Percentiles rank a stretch among this genome's conserved stretches.
These are phyloP conservation scores for Tuctoria greenei DNA, from an alignment of 176 grass and related monocot species.

Conservation along the genomic window DNA sequence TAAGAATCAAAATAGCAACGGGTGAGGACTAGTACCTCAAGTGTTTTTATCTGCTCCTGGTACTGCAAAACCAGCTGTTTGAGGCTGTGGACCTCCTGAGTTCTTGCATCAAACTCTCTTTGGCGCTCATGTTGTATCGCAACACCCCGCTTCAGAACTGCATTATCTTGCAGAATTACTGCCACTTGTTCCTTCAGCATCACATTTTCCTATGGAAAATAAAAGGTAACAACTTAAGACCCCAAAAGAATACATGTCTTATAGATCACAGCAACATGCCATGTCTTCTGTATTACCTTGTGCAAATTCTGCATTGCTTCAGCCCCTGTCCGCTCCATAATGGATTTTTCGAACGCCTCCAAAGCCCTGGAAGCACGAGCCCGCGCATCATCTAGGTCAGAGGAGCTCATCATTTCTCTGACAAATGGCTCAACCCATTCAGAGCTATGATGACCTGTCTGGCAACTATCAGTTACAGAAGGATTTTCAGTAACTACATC, in stretches of 20 bases:
- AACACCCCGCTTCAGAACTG: slow-evolving; percentile 71
- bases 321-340: slow-evolving; percentile 45
- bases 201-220: slow-evolving; percentile 56
- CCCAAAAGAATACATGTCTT: neutral
- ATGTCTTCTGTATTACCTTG: slow-evolving; percentile 49
- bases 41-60: slow-evolving; percentile 69
- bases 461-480: slow-evolving; percentile 30
- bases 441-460: slow-evolving; percentile 42
- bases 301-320: slow-evolving; percentile 59
- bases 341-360: slow-evolving; percentile 67
- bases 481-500: slow-evolving; percentile 40
- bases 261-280: neutral
- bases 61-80: slow-evolving; percentile 62
- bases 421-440: slow-evolving; percentile 83
- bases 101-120: slow-evolving; percentile 60
- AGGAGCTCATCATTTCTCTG: slow-evolving; percentile 71
- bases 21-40: slow-evolving; percentile 42
- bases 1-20: neutral
- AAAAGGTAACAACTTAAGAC: neutral
- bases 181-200: slow-evolving; percentile 63
- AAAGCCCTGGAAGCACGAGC: slow-evolving; percentile 64
- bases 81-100: slow-evolving; percentile 51
- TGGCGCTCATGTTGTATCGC: slow-evolving; percentile 74
- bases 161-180: slow-evolving; percentile 53
- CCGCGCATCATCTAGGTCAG: slow-evolving; percentile 69